Evolutionary conservation across 306 rosid genomes (phyloP).

Genomic region (Prunus dulcis): DNA sequence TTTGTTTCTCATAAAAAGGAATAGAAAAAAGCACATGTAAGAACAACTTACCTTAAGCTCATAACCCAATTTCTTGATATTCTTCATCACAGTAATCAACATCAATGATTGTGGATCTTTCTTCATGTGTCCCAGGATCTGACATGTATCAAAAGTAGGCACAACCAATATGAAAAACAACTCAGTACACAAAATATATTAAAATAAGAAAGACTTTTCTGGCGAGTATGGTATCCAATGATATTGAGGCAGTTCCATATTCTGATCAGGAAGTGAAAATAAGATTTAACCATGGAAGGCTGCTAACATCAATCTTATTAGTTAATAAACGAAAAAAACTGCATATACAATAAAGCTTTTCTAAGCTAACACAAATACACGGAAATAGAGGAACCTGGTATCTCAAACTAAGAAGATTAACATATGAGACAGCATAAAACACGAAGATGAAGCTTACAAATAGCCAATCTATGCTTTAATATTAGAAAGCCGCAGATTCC

Average conservation of each 20-base stretch:
- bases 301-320: background rate
- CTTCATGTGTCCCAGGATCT: slow-evolving; percentile 76
- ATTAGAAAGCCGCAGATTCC: background rate
- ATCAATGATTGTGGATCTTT: slow-evolving; percentile 69
- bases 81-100: slow-evolving; percentile 73
- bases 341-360: background rate
- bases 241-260: slow-evolving; percentile 3
- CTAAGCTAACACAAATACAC: background rate
- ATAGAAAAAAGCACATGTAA: slow-evolving; percentile 19
- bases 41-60: slow-evolving; percentile 58
- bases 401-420: background rate
- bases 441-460: background rate
- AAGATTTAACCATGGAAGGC: background rate
- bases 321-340: background rate
- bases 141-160: slow-evolving; percentile 33
- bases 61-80: slow-evolving; percentile 81
- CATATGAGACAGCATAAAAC: background rate
- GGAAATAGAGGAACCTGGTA: background rate
- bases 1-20: background rate
- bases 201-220: slow-evolving; percentile 3
- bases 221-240: slow-evolving; percentile 17
- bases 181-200: background rate
- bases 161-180: slow-evolving; percentile 19
- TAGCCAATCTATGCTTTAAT: background rate
- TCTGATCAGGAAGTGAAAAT: background rate